phyloP scores from a whole-genome alignment of 2,329 filamentous ascomycete genomes.

The Penicillium sp. region DNA sequence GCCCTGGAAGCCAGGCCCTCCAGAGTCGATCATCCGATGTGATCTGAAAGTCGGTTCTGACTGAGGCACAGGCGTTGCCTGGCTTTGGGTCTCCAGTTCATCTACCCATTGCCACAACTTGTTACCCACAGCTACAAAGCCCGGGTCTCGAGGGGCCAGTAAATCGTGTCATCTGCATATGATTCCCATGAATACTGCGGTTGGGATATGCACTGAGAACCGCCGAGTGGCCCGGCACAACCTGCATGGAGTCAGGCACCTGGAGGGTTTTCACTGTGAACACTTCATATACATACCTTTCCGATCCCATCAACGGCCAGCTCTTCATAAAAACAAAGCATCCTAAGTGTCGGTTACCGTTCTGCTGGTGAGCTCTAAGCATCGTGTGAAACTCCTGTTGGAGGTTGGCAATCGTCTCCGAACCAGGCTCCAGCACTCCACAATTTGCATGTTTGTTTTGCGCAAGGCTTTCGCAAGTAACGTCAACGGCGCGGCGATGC shows the following conservation, averaged over 20 bases:
- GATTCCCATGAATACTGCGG: constrained; percentile 8
- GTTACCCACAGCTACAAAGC: constrained; percentile 7
- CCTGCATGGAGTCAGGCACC: neutral
- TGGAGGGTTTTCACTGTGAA: no score
- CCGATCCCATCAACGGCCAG: constrained; percentile 8
- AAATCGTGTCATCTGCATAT: constrained; percentile 10
- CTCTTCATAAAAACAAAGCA: constrained; percentile 15
- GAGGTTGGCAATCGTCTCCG: constrained; percentile 5
- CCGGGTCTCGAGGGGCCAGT: neutral
- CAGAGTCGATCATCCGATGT: no score
- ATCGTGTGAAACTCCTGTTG: constrained; percentile 11
- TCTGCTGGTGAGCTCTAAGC: constrained; percentile 4
- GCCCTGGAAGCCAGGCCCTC: no score
- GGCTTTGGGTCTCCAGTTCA: neutral
- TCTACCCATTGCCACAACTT: constrained; percentile 3
- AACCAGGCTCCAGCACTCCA: neutral
- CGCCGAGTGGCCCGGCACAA: constrained; percentile 12
- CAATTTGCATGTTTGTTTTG: constrained; percentile 4
- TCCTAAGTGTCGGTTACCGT: constrained; percentile 1
- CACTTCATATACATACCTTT: neutral
- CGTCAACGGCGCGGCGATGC: constrained; percentile 5
- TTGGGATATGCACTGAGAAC: constrained; percentile 6
- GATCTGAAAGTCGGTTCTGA: no score
- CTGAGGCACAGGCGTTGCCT: no score
- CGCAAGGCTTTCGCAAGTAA: constrained; percentile 1